phyloP scores from a whole-genome alignment of 441 rosid species.

The Macaranga tanarius region DNA sequence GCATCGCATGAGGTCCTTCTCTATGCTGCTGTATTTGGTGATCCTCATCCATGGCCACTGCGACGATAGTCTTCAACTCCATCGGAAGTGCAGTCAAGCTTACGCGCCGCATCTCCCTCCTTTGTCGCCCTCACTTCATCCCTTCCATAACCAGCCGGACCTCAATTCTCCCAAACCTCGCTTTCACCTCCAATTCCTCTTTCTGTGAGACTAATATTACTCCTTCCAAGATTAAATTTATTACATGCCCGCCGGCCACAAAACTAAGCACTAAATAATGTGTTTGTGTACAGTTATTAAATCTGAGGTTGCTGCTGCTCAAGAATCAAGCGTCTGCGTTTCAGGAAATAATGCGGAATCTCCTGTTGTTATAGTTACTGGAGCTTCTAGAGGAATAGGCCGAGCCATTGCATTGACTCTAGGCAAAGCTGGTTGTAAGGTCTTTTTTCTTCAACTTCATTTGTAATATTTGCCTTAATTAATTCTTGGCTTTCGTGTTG shows the following conservation, averaged over 20 bases:
- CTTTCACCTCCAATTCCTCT: neutral
- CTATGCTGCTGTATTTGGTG: too few relatives aligned
- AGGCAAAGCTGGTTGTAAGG: conserved; percentile 95
- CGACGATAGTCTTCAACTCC: too few relatives aligned
- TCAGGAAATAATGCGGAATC: conserved; percentile 41
- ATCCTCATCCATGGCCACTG: too few relatives aligned
- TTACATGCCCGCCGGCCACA: too few relatives aligned
- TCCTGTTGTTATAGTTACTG: conserved; percentile 81
- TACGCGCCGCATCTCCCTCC: neutral
- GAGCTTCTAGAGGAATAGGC: conserved; percentile 97
- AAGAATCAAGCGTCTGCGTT: neutral
- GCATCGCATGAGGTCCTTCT: too few relatives aligned
- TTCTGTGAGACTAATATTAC: neutral
- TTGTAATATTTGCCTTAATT: neutral
- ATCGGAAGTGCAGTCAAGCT: too few relatives aligned
- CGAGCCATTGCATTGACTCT: conserved; percentile 78
- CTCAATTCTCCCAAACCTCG: neutral
- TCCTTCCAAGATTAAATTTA: too few relatives aligned
- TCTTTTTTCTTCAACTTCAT: neutral
- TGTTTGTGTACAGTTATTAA: neutral
- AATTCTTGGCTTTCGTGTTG: neutral
- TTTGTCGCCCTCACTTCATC: neutral
- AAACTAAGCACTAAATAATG: too few relatives aligned
- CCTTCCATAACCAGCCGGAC: neutral
- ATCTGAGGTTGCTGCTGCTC: neutral